Evolutionary conservation across 2,329 filamentous ascomycete genomes (phyloP).

Genomic region (Myriosclerotinia scirpicola): DNA sequence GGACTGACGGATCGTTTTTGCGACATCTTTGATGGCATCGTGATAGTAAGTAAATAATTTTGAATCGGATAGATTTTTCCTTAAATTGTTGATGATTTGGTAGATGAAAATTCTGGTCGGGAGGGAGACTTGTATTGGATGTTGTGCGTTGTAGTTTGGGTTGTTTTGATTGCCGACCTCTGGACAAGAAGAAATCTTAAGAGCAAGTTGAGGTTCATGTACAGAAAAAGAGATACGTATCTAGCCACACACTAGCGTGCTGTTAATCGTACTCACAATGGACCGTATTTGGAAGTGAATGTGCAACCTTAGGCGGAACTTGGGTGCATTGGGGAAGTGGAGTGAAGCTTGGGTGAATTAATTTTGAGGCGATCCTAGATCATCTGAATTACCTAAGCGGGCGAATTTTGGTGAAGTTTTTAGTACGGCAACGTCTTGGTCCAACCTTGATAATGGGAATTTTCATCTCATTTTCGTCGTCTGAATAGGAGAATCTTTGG

Average conservation of each 20-base stretch:
- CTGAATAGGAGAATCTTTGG: no score
- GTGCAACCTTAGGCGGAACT: background rate
- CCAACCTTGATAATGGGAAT: background rate
- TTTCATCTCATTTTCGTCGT: rapidly evolving
- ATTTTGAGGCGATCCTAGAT: background rate
- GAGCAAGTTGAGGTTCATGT: background rate
- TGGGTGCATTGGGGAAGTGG: background rate
- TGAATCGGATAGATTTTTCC: background rate
- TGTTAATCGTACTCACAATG: background rate
- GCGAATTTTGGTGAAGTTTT: background rate
- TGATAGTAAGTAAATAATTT: background rate
- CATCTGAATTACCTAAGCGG: no score
- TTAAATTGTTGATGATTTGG: background rate
- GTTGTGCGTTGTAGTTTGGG: background rate
- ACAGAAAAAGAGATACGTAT: background rate
- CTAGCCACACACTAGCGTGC: background rate
- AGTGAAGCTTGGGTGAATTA: background rate
- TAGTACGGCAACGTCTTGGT: background rate
- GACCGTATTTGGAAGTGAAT: background rate
- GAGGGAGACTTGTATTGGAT: background rate
- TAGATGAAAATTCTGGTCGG: background rate
- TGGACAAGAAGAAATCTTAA: background rate
- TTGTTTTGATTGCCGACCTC: background rate
- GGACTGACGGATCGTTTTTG: slow-evolving; percentile 5
- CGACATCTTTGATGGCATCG: background rate